Conservation (phyloP, 306 rosid species). For the Delonix regia region DNA sequence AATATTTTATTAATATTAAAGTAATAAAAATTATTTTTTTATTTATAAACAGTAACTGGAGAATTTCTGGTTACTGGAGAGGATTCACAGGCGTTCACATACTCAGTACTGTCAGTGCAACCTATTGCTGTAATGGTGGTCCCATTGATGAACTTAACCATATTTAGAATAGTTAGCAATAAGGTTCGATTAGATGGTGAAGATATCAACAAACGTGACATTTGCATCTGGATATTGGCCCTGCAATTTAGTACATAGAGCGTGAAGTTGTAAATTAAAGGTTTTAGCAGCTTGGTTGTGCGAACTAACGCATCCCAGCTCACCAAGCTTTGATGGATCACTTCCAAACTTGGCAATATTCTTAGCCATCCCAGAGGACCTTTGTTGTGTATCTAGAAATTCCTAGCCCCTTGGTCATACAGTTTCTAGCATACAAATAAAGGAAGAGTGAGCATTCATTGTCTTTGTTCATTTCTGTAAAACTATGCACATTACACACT, state of each 20-base stretch:
- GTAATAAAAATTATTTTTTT: too few relatives aligned
- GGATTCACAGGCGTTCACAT: too few relatives aligned
- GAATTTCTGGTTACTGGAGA: too few relatives aligned
- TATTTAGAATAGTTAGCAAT: conserved; percentile 57
- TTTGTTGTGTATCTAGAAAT: conserved; percentile 86
- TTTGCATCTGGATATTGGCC: conserved; percentile 62
- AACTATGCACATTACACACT: neutral
- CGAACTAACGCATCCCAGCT: conserved; percentile 63
- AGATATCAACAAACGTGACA: conserved; percentile 68
- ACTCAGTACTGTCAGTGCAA: conserved; percentile 56
- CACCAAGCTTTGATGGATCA: conserved; percentile 69
- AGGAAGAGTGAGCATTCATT: neutral
- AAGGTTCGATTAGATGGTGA: conserved; percentile 62
- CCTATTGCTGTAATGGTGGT: conserved; percentile 62
- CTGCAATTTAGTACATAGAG: conserved; percentile 60
- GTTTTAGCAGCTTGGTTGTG: conserved; percentile 70
- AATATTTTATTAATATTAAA: too few relatives aligned
- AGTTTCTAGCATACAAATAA: conserved; percentile 51
- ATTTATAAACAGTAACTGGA: too few relatives aligned
- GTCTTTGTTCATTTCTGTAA: neutral
- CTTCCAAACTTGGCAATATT: conserved; percentile 71
- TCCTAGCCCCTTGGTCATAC: conserved; percentile 67
- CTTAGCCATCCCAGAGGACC: conserved; percentile 79
- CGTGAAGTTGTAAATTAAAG: conserved; percentile 79
- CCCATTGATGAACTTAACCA: conserved; percentile 65